A percentile compares a stretch with the other conserved stretches of the same genome.
Conservation (phyloP, 306 rosid genomes). For the Luffa acutangula region DNA sequence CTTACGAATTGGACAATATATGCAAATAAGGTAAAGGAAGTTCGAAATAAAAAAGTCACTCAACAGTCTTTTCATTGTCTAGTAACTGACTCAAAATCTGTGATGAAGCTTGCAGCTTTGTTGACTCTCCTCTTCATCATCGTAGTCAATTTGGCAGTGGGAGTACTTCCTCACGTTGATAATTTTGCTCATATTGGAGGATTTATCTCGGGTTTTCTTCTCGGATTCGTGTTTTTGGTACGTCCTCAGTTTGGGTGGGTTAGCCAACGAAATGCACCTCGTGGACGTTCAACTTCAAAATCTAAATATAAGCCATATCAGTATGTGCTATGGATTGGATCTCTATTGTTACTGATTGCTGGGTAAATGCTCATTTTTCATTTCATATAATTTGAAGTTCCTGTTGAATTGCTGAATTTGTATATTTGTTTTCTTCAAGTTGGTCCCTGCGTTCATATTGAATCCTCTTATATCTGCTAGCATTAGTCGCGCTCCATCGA, state of each 20-base stretch:
- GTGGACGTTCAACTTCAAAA: background rate
- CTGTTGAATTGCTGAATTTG: background rate
- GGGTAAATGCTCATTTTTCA: conserved; percentile 5
- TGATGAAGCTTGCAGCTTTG: conserved; percentile 17
- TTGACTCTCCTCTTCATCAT: conserved; percentile 13
- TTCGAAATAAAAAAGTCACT: background rate
- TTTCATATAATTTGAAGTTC: background rate
- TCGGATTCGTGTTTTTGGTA: conserved; percentile 9
- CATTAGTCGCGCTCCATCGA: background rate
- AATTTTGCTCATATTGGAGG: conserved; percentile 20
- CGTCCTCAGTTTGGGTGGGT: conserved; percentile 18
- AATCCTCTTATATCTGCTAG: background rate
- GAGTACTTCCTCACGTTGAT: conserved; percentile 17
- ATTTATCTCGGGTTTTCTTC: conserved; percentile 15
- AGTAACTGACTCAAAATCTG: background rate
- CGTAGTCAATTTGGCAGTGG: conserved; percentile 9
- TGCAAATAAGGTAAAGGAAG: conserved; percentile 13
- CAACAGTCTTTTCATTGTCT: background rate
- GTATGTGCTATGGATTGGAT: conserved; percentile 10
- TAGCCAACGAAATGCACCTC: conserved; percentile 1
- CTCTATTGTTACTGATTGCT: conserved; percentile 9
- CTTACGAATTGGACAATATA: conserved; percentile 15
- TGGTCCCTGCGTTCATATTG: background rate
- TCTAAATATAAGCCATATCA: conserved; percentile 14
- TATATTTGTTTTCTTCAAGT: background rate